These are phyloP conservation scores for Lentinula edodes DNA, from an alignment of 768 basidiomycete genomes.

Conservation along the genomic window DNA sequence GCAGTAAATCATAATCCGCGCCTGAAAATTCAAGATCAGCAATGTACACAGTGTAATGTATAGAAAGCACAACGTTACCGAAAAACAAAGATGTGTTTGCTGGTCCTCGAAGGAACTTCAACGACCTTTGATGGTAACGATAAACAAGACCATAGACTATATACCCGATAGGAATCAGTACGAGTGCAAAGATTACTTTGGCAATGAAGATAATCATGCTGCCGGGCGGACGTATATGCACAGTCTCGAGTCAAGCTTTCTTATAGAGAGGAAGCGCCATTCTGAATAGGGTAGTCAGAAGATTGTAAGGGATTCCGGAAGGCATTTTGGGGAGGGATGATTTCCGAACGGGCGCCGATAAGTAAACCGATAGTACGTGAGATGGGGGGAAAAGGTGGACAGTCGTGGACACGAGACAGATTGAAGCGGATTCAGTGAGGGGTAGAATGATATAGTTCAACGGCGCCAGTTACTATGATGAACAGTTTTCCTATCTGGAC, in stretches of 20 bases:
- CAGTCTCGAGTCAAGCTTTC: background rate
- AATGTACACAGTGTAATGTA: background rate
- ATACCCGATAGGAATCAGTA: background rate
- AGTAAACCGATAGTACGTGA: background rate
- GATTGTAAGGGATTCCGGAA: background rate
- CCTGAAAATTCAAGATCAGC: background rate
- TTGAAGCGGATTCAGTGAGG: too few relatives aligned
- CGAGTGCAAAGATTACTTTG: background rate
- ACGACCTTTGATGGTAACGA: background rate
- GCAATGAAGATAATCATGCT: background rate
- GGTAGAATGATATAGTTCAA: too few relatives aligned
- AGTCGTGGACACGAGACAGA: too few relatives aligned
- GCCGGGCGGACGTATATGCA: background rate
- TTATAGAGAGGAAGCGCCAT: background rate
- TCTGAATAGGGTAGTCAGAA: background rate
- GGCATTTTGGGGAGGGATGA: background rate
- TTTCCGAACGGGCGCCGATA: background rate
- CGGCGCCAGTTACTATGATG: too few relatives aligned
- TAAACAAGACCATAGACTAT: background rate
- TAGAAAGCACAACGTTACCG: background rate
- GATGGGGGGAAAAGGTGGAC: background rate
- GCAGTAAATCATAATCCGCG: background rate
- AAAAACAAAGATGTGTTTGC: background rate
- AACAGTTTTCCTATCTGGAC: too few relatives aligned
- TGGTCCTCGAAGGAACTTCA: background rate